Percentiles rank a stretch among this genome's conserved stretches.
Evolutionary conservation across 2,329 filamentous ascomycete species (phyloP).

Genomic region (Exserohilum rostratum): DNA sequence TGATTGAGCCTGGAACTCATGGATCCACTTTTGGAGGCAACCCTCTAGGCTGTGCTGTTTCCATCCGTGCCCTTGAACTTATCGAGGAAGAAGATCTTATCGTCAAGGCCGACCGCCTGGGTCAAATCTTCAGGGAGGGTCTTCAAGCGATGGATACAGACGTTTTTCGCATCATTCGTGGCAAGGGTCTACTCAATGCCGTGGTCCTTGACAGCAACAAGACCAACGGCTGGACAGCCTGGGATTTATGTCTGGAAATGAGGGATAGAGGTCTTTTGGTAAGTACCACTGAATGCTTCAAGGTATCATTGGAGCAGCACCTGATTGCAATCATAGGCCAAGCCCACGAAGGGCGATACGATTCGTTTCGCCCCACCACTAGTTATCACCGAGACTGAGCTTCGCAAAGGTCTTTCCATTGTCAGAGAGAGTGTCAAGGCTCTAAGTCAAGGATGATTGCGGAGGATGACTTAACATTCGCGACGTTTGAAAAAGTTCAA

Average conservation of each 20-base stretch:
- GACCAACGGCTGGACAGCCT: slow-evolving; percentile 84
- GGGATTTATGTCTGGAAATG: slow-evolving; percentile 94
- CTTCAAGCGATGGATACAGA: slow-evolving; percentile 76
- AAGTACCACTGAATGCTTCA: slow-evolving; percentile 57
- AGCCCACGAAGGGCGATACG: slow-evolving; percentile 98
- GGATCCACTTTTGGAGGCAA: slow-evolving; percentile 99
- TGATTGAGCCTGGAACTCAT: slow-evolving; percentile 94
- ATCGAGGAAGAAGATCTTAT: slow-evolving; percentile 91
- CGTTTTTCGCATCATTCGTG: slow-evolving; percentile 81
- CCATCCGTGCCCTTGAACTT: slow-evolving; percentile 91
- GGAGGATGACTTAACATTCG: too few relatives aligned
- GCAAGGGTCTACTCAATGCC: slow-evolving; percentile 93
- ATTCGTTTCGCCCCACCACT: slow-evolving; percentile 94
- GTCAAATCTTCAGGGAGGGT: slow-evolving; percentile 81
- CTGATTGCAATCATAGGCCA: slow-evolving; percentile 68
- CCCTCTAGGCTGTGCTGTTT: slow-evolving; percentile 91
- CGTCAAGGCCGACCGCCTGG: slow-evolving; percentile 78
- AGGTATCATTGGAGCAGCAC: slow-evolving; percentile 44
- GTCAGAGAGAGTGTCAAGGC: too few relatives aligned
- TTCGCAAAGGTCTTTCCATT: slow-evolving; percentile 76
- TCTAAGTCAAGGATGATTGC: too few relatives aligned
- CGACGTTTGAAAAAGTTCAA: too few relatives aligned
- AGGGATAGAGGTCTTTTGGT: slow-evolving; percentile 95
- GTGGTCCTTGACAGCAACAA: slow-evolving; percentile 92
- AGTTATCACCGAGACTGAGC: slow-evolving; percentile 88